These are phyloP conservation scores for Monoraphidium neglectum DNA, from an alignment of 139 green algal genomes.

Conservation along the genomic window DNA sequence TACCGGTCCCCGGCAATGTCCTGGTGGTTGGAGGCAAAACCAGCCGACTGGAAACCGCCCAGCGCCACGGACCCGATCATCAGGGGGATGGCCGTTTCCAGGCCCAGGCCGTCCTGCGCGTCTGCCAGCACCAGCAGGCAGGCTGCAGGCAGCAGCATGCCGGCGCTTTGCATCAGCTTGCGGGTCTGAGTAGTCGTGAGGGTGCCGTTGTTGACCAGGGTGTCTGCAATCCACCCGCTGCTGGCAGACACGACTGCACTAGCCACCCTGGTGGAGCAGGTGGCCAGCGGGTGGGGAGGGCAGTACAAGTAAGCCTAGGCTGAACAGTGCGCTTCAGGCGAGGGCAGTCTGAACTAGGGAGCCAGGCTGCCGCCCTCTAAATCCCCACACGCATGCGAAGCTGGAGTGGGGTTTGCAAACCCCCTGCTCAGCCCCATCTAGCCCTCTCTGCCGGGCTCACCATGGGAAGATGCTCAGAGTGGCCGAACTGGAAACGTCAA, in stretches of 20 bases:
- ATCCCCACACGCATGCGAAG: no score
- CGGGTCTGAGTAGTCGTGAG: conserved; percentile 61
- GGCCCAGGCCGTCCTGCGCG: background rate
- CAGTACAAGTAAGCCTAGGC: no score
- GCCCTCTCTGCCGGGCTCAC: no score
- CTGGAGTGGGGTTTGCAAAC: no score
- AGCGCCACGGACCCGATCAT: conserved; percentile 55
- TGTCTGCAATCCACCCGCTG: conserved; percentile 67
- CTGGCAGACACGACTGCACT: conserved; percentile 67
- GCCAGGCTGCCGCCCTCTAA: no score
- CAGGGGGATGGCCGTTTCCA: conserved; percentile 48
- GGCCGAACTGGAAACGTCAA: conserved; percentile 61
- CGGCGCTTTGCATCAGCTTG: conserved; percentile 73
- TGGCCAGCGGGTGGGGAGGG: no score
- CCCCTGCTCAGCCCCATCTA: no score
- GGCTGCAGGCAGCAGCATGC: conserved; percentile 24
- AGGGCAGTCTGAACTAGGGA: no score
- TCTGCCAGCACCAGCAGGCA: conserved; percentile 37
- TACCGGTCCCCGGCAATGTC: conserved; percentile 73
- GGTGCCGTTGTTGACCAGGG: conserved; percentile 65
- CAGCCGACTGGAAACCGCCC: conserved; percentile 59
- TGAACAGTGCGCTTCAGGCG: no score
- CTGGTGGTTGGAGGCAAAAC: conserved; percentile 83
- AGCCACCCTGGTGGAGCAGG: no score
- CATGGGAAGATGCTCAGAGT: conserved; percentile 71